Evolutionary conservation across 2,329 filamentous ascomycete genomes (phyloP).

Genomic region (Aureobasidium zeae): DNA sequence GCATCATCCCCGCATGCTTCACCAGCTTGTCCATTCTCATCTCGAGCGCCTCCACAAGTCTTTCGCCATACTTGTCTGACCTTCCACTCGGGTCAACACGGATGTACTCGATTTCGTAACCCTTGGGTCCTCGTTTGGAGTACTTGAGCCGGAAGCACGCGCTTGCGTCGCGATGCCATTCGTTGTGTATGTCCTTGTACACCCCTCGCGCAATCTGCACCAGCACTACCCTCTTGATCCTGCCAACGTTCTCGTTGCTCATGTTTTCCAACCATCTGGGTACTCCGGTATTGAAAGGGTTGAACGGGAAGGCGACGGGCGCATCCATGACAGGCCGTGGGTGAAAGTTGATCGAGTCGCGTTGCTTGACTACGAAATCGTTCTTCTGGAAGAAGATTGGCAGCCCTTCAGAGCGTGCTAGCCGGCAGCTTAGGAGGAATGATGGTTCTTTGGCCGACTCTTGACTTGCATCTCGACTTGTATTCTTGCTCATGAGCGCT

Average conservation of each 20-base stretch:
- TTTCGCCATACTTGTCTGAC: slow-evolving; percentile 13
- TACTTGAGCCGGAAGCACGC: slow-evolving; percentile 11
- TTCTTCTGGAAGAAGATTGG: slow-evolving; percentile 12
- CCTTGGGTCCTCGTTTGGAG: neutral
- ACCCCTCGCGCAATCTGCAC: slow-evolving; percentile 11
- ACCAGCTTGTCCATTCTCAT: slow-evolving; percentile 15
- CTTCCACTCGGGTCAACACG: slow-evolving; percentile 12
- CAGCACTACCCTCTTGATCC: slow-evolving; percentile 11
- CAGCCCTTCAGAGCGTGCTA: slow-evolving; percentile 6
- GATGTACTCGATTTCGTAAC: slow-evolving; percentile 10
- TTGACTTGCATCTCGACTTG: slow-evolving; percentile 6
- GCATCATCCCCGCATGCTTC: neutral
- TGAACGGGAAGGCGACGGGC: neutral
- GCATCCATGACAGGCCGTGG: slow-evolving; percentile 2
- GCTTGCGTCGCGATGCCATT: slow-evolving; percentile 13
- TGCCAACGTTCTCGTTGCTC: slow-evolving; percentile 8
- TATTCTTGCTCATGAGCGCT: slow-evolving; percentile 6
- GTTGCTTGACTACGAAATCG: slow-evolving; percentile 13
- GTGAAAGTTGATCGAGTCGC: slow-evolving; percentile 13
- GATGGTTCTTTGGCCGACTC: slow-evolving; percentile 13
- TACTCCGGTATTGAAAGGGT: slow-evolving; percentile 7
- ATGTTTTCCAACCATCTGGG: slow-evolving; percentile 13
- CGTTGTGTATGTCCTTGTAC: slow-evolving; percentile 13
- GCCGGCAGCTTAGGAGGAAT: slow-evolving; percentile 10
- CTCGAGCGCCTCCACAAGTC: slow-evolving; percentile 11